These are phyloP conservation scores for Pythium inflatum DNA, from an alignment of 352 stramenopile genomes.

Conservation along the genomic window DNA sequence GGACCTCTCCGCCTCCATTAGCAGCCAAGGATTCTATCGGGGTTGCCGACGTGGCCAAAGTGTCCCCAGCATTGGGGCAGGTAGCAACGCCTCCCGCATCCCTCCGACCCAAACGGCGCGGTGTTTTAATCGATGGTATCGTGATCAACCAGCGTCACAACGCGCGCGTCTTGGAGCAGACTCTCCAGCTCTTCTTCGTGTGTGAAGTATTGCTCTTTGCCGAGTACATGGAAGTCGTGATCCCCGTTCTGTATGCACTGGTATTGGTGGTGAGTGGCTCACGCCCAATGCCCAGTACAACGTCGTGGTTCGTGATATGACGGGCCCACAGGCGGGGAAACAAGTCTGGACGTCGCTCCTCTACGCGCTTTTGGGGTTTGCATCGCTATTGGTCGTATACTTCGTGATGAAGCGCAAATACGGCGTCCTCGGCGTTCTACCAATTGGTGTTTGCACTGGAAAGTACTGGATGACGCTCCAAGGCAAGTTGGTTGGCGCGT, in stretches of 20 bases:
- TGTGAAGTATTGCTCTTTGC: conserved; percentile 34
- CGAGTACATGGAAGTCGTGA: conserved; percentile 34
- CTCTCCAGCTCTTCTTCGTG: conserved; percentile 14
- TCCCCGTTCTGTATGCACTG: conserved; percentile 15
- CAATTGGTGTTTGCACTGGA: conserved; percentile 42
- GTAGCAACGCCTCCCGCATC: background rate
- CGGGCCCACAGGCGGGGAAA: background rate
- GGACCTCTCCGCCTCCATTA: too few species aligned
- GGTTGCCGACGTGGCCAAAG: too few species aligned
- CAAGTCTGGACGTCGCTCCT: conserved; percentile 11
- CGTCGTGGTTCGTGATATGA: conserved; percentile 14
- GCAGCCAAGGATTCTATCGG: too few species aligned
- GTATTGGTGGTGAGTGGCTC: conserved; percentile 8
- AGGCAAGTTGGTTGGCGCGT: conserved; percentile 38
- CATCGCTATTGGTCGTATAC: conserved; percentile 2
- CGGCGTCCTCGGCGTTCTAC: conserved; percentile 25
- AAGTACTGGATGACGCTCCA: conserved; percentile 43
- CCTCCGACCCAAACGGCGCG: too few species aligned
- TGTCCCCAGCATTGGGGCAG: too few species aligned
- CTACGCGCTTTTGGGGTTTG: conserved; percentile 3
- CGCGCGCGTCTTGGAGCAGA: conserved; percentile 10
- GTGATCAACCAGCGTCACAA: background rate
- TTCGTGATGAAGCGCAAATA: conserved; percentile 14
- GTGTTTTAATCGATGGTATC: conserved; percentile 5
- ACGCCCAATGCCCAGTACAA: background rate